These are phyloP conservation scores for Aspergillus carbonarius DNA, from an alignment of 2,329 filamentous ascomycete species.

Conservation along the genomic window DNA sequence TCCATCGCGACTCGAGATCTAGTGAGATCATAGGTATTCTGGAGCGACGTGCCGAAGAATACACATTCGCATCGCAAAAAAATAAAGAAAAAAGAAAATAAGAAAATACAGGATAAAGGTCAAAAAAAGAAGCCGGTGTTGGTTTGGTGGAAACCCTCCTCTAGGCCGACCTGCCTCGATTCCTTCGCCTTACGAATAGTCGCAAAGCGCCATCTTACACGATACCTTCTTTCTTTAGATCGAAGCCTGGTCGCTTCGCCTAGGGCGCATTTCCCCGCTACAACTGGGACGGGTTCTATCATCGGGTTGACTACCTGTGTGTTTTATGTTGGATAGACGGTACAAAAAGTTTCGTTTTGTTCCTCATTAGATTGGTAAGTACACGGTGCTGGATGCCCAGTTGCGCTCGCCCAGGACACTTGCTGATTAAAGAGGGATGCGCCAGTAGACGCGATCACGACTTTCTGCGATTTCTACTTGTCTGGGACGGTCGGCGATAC, in stretches of 20 bases:
- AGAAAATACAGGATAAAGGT: constrained; percentile 5
- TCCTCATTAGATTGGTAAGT: constrained; percentile 36
- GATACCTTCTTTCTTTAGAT: constrained; percentile 13
- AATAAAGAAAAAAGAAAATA: constrained; percentile 14
- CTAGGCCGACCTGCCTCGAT: constrained; percentile 11
- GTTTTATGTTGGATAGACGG: constrained; percentile 29
- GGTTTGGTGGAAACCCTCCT: constrained; percentile 8
- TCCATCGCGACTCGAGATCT: constrained; percentile 12
- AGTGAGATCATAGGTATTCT: constrained; percentile 13
- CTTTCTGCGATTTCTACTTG: constrained; percentile 19
- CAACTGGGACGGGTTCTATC: constrained; percentile 16
- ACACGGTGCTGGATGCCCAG: not conserved
- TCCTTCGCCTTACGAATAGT: constrained; percentile 12
- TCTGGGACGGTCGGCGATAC: constrained; percentile 15
- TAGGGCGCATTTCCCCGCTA: constrained; percentile 8
- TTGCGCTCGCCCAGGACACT: constrained; percentile 5
- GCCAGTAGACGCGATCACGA: constrained; percentile 32
- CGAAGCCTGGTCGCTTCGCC: constrained; percentile 33
- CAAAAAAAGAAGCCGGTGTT: constrained; percentile 3
- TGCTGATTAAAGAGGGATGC: constrained; percentile 12
- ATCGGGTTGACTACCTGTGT: constrained; percentile 26
- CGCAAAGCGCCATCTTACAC: constrained; percentile 18
- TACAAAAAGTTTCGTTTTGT: constrained; percentile 22
- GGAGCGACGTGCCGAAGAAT: constrained; percentile 9
- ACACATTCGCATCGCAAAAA: constrained; percentile 4